These are phyloP conservation scores for Fraxinus latifolia DNA, from an alignment of 305 asterid genomes.

Conservation along the genomic window DNA sequence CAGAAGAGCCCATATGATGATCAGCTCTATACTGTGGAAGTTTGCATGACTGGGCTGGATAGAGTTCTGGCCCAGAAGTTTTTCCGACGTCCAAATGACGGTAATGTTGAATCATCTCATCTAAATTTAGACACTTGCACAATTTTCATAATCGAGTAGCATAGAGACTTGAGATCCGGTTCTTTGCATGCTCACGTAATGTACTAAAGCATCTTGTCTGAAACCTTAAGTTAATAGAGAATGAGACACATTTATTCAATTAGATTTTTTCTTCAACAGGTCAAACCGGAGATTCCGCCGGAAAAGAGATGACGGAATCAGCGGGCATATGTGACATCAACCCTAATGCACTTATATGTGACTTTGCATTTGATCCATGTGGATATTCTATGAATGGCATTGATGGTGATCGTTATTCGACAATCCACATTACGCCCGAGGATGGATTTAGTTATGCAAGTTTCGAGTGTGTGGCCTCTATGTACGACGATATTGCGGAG, in stretches of 20 bases:
- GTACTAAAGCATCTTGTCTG: background rate
- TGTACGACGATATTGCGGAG: slow-evolving; percentile 42
- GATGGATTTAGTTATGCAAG: slow-evolving; percentile 95
- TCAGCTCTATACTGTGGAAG: slow-evolving; percentile 46
- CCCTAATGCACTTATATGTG: slow-evolving; percentile 61
- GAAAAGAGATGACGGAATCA: slow-evolving; percentile 67
- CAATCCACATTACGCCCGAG: slow-evolving; percentile 95
- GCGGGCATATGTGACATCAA: slow-evolving; percentile 63
- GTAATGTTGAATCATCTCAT: background rate
- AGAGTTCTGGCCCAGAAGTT: slow-evolving; percentile 57
- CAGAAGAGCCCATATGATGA: slow-evolving; percentile 13
- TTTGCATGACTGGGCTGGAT: slow-evolving; percentile 91
- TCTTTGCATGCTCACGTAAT: background rate
- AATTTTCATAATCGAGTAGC: background rate
- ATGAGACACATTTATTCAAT: background rate
- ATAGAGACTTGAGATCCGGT: background rate
- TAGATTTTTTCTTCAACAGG: background rate
- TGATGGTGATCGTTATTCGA: slow-evolving; percentile 71
- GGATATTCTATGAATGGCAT: slow-evolving; percentile 96
- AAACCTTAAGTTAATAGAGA: background rate
- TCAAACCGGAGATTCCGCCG: slow-evolving; percentile 56
- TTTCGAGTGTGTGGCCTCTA: slow-evolving; percentile 66
- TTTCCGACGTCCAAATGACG: slow-evolving; percentile 54
- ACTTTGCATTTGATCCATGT: slow-evolving; percentile 87
- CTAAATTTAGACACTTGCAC: background rate